Evolutionary conservation across 164 flowering plant genomes (phyloP).

Genomic region (Magnolia kwangsiensis): DNA sequence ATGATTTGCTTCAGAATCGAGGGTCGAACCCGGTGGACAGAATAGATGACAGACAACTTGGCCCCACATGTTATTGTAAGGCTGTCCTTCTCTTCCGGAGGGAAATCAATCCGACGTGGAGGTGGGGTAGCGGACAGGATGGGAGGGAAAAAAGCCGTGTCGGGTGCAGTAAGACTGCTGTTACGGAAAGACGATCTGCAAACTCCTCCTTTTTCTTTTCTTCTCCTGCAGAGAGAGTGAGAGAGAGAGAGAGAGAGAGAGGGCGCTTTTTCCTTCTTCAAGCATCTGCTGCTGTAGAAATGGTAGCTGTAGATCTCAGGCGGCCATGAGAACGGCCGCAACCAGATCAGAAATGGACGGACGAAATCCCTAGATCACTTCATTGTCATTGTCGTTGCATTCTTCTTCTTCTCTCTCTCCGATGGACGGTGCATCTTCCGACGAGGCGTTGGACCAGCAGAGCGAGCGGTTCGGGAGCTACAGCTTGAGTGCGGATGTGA

Average conservation of each 20-base stretch:
- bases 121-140: not conserved
- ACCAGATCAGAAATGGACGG: not conserved
- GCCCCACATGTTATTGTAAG: too few species aligned
- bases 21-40: too few species aligned
- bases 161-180: not conserved
- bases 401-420: not conserved
- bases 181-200: not conserved
- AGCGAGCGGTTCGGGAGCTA: slow-evolving; percentile 41
- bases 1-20: too few species aligned
- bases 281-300: not conserved
- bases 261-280: too few species aligned
- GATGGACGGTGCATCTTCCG: slow-evolving; percentile 42
- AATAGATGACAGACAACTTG: too few species aligned
- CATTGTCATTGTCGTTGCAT: not conserved
- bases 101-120: not conserved
- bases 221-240: not conserved
- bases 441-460: slow-evolving; percentile 32
- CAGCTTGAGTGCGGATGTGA: slow-evolving; percentile 62
- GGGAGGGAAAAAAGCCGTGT: not conserved
- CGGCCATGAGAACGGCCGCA: not conserved
- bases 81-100: too few species aligned
- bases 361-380: not conserved
- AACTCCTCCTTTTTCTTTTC: not conserved
- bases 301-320: not conserved
- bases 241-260: not conserved